Conservation (phyloP, 2,329 filamentous ascomycete species). For the Elsinoe necatrix region DNA sequence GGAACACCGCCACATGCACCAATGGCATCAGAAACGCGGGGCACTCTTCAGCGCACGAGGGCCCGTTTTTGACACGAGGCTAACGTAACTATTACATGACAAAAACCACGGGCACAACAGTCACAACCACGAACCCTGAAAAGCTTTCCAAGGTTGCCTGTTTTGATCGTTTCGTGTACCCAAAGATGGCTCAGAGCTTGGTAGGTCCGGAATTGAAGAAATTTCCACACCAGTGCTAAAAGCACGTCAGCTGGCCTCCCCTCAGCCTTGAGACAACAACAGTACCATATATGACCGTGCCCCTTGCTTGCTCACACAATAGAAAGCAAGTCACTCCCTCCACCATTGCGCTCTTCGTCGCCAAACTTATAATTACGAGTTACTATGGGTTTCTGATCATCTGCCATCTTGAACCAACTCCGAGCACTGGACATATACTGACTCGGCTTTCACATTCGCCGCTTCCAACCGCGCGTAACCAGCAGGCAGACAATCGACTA, state of each 20-base stretch:
- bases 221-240: not conserved
- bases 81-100: conserved; percentile 3
- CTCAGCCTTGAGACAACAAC: not conserved
- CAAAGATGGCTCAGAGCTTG: conserved; percentile 5
- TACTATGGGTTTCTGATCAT: not conserved
- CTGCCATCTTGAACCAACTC: not conserved
- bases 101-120: not conserved
- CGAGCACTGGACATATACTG: not conserved
- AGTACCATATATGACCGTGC: conserved; percentile 3
- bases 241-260: conserved; percentile 6
- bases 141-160: conserved; percentile 7
- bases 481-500: not conserved
- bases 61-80: not conserved
- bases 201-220: conserved; percentile 4
- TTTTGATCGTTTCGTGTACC: conserved; percentile 1
- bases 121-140: not conserved
- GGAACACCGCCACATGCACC: not conserved
- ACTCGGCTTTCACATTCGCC: not conserved
- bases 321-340: not conserved
- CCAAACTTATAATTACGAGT: not conserved
- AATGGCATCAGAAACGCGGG: not conserved
- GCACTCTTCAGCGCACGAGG: not conserved
- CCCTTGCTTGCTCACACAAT: not conserved
- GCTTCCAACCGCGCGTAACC: not conserved
- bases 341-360: not conserved